These are phyloP conservation scores for Astrothelium macrocarpum DNA, from an alignment of 495 filamentous ascomycete genomes.

Conservation along the genomic window DNA sequence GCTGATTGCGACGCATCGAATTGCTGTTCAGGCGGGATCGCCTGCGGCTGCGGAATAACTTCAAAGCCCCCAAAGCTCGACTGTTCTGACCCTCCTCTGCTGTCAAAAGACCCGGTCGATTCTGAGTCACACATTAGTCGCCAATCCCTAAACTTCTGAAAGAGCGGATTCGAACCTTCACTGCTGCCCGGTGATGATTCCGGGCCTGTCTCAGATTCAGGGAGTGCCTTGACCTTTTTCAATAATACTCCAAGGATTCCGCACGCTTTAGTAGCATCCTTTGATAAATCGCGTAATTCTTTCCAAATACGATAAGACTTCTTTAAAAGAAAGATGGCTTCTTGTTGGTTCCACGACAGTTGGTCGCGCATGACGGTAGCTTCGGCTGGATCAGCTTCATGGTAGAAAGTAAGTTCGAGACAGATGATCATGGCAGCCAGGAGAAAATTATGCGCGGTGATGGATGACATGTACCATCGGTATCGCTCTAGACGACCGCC, in stretches of 20 bases:
- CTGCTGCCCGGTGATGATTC: background rate
- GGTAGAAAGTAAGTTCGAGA: constrained; percentile 32
- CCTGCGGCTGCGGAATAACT: background rate
- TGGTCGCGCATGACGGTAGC: background rate
- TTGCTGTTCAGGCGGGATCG: background rate
- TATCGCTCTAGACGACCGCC: constrained; percentile 38
- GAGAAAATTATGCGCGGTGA: constrained; percentile 41
- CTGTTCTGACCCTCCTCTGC: background rate
- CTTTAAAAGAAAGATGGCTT: background rate
- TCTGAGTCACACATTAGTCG: background rate
- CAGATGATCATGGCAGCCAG: constrained; percentile 45
- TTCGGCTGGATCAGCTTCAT: background rate
- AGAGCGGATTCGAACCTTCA: background rate
- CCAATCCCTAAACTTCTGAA: background rate
- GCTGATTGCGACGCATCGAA: background rate
- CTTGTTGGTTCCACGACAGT: background rate
- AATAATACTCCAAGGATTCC: background rate
- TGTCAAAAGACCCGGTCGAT: background rate
- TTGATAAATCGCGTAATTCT: background rate
- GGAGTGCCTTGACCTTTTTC: background rate
- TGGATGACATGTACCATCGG: constrained; percentile 39
- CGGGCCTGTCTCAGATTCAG: background rate
- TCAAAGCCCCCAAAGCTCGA: background rate
- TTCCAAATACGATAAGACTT: background rate
- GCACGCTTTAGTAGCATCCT: background rate